These are phyloP conservation scores for Suhomyces faveliae DNA, from an alignment of 805 yeast species.

Conservation along the genomic window DNA sequence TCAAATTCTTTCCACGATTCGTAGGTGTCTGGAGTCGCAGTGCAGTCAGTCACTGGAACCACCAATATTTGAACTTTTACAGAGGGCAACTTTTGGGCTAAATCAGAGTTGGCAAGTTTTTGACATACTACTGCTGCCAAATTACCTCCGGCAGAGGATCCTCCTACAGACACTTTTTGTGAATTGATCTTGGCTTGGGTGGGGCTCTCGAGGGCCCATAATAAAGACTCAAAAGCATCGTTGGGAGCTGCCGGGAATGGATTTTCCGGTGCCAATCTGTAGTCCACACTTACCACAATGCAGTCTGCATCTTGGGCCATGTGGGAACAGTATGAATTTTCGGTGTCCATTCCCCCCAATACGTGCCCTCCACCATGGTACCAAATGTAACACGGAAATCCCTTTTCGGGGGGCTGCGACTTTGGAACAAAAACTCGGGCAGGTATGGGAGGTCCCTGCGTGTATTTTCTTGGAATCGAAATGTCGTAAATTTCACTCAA, in stretches of 20 bases:
- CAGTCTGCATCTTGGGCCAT: constrained; percentile 35
- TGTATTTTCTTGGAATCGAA: constrained; percentile 30
- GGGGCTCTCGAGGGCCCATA: constrained; percentile 25
- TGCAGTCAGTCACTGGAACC: constrained; percentile 45
- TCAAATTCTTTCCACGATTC: constrained; percentile 40
- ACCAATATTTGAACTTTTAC: constrained; percentile 39
- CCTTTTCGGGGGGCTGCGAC: constrained; percentile 31
- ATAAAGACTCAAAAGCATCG: constrained; percentile 38
- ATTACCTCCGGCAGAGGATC: constrained; percentile 49
- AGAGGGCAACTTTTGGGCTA: constrained; percentile 26
- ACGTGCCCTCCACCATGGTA: constrained; percentile 50
- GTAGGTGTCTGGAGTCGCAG: constrained; percentile 35
- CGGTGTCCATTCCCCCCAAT: constrained; percentile 38
- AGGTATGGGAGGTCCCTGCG: constrained; percentile 22
- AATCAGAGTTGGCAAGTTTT: constrained; percentile 28
- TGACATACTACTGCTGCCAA: constrained; percentile 38
- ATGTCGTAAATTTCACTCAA: constrained; percentile 29
- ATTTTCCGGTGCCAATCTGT: constrained; percentile 49
- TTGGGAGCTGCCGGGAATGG: constrained; percentile 49
- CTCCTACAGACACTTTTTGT: constrained; percentile 39
- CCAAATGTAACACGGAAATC: constrained; percentile 40
- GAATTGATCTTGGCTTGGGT: constrained; percentile 24
- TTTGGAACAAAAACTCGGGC: constrained; percentile 40
- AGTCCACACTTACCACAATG: constrained; percentile 47
- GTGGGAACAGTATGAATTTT: constrained; percentile 43